Percentiles rank a stretch among this genome's conserved stretches.
phyloP scores from a whole-genome alignment of 1,139 yeast genomes.

The Magnusiomyces sp. region DNA sequence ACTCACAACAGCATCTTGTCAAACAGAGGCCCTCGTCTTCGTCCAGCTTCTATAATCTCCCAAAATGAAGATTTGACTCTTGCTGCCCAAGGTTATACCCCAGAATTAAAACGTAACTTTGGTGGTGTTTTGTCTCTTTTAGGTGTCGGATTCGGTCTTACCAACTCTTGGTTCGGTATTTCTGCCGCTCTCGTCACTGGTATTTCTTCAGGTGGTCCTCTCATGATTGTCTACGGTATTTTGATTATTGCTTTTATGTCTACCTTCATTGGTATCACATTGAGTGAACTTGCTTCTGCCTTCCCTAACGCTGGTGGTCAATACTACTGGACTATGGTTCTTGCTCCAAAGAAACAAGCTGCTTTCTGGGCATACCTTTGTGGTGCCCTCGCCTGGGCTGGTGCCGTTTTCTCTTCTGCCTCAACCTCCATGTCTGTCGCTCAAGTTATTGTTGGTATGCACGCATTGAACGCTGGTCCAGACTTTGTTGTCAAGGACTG shows the following conservation, averaged over 20 bases:
- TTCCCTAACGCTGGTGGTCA: slow-evolving; percentile 55
- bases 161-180: slow-evolving; percentile 49
- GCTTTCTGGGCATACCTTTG: slow-evolving; percentile 45
- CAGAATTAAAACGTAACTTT: slow-evolving; percentile 42
- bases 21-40: too few relatives aligned
- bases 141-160: slow-evolving; percentile 44
- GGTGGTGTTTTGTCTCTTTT: slow-evolving; percentile 46
- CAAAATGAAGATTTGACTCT: slow-evolving; percentile 13
- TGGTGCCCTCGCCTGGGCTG: slow-evolving; percentile 52
- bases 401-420: slow-evolving; percentile 48
- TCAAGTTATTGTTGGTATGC: slow-evolving; percentile 42
- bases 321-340: slow-evolving; percentile 50
- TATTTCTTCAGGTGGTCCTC: slow-evolving; percentile 43
- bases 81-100: slow-evolving; percentile 25
- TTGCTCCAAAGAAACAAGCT: slow-evolving; percentile 44
- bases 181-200: slow-evolving; percentile 44
- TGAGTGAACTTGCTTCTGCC: slow-evolving; percentile 46
- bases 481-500: slow-evolving; percentile 38
- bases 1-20: too few relatives aligned
- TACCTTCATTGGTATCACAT: slow-evolving; percentile 39
- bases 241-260: slow-evolving; percentile 44
- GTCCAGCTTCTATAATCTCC: too few relatives aligned
- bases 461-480: slow-evolving; percentile 39
- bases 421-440: slow-evolving; percentile 47
- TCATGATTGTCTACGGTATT: slow-evolving; percentile 41